Percentiles rank a stretch among this genome's conserved stretches.
phyloP scores from a whole-genome alignment of 2,329 filamentous ascomycete species.

The Fusarium siculi region DNA sequence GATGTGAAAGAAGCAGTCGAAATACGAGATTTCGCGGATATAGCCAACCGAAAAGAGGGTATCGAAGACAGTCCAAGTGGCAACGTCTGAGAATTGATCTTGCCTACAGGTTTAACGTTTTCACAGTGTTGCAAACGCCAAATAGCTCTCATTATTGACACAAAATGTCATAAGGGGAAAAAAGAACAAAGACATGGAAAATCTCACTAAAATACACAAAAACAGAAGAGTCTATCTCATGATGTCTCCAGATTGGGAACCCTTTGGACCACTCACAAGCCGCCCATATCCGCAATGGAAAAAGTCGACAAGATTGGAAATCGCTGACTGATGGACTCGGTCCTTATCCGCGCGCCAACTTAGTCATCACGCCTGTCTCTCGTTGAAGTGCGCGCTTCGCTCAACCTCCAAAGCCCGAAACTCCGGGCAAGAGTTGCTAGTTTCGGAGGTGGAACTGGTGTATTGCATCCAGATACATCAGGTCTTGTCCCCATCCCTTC shows the following conservation, averaged over 20 bases:
- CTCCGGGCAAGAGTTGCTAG: background rate
- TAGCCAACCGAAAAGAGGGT: background rate
- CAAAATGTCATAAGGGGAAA: background rate
- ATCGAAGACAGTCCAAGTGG: background rate
- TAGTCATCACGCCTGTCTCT: slow-evolving; percentile 33
- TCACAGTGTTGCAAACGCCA: slow-evolving; percentile 5
- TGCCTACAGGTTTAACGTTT: background rate
- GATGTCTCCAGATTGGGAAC: slow-evolving; percentile 13
- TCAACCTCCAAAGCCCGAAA: background rate
- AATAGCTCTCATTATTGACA: slow-evolving; percentile 29
- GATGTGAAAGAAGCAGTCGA: background rate
- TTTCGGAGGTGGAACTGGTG: background rate
- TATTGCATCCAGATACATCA: background rate
- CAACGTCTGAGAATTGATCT: background rate
- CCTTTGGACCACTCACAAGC: slow-evolving; percentile 30
- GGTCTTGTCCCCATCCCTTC: background rate
- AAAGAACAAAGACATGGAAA: background rate
- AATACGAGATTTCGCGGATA: background rate
- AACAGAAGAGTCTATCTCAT: slow-evolving; percentile 20
- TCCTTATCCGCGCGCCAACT: slow-evolving; percentile 36
- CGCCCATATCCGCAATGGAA: slow-evolving; percentile 8
- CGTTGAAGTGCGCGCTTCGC: background rate
- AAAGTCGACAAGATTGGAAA: slow-evolving; percentile 31
- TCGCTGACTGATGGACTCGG: slow-evolving; percentile 36
- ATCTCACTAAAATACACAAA: slow-evolving; percentile 21